Conservation (phyloP, 2,329 filamentous ascomycete species). For the Bipolaris victoriae region DNA sequence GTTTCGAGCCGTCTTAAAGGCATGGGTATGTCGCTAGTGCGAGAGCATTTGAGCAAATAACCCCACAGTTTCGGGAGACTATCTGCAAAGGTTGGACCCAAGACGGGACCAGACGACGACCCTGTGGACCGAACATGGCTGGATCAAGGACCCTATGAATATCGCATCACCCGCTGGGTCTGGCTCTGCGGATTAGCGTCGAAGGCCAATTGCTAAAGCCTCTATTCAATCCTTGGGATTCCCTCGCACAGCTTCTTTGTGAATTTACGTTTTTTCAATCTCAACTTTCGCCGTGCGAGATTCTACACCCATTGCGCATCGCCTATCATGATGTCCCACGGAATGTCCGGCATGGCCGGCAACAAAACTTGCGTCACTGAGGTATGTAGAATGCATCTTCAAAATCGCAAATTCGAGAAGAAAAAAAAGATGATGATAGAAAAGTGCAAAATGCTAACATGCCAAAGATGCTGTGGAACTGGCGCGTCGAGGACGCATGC, state of each 20-base stretch:
- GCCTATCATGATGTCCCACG: slow-evolving; percentile 21
- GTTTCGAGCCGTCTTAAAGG: slow-evolving; percentile 5
- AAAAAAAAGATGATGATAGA: neutral
- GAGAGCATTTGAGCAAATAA: slow-evolving; percentile 42
- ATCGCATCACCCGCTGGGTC: slow-evolving; percentile 11
- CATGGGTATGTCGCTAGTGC: slow-evolving; percentile 17
- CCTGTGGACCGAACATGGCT: slow-evolving; percentile 13
- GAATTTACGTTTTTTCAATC: neutral
- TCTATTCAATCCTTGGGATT: neutral
- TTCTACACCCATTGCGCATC: slow-evolving; percentile 8
- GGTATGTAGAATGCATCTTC: slow-evolving; percentile 26
- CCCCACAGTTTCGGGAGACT: slow-evolving; percentile 31
- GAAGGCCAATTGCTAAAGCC: neutral
- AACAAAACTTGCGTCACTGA: slow-evolving; percentile 49
- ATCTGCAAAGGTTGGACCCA: slow-evolving; percentile 3
- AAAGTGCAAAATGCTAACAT: slow-evolving; percentile 6
- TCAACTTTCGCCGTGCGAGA: neutral
- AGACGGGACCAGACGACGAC: slow-evolving; percentile 2
- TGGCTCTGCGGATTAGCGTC: neutral
- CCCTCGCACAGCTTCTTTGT: neutral
- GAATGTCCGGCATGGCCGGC: slow-evolving; percentile 18
- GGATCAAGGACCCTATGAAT: slow-evolving; percentile 18
- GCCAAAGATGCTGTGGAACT: slow-evolving; percentile 78
- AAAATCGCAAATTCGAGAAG: too few relatives aligned
- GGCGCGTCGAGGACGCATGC: slow-evolving; percentile 72